phyloP scores from a whole-genome alignment of 371 early-diverging fungal species.

The Mucor lusitanicus region DNA sequence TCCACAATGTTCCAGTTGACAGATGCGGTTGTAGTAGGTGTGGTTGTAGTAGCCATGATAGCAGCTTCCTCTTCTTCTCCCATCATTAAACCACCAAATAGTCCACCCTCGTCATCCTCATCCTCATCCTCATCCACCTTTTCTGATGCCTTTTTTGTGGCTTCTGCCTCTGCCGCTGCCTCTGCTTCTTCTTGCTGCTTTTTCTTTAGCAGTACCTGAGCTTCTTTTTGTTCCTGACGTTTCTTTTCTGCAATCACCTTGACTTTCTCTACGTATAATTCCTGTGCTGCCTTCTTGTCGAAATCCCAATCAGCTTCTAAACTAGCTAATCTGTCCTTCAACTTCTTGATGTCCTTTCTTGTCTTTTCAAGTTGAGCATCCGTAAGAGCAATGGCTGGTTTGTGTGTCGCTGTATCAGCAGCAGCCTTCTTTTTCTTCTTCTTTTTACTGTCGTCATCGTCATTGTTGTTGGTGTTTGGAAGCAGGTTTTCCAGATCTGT shows the following conservation, averaged over 20 bases:
- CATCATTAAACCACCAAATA: conserved; percentile 29
- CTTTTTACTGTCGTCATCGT: background rate
- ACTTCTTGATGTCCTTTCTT: conserved; percentile 40
- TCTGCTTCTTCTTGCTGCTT: conserved; percentile 31
- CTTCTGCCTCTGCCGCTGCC: background rate
- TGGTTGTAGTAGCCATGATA: background rate
- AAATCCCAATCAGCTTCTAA: conserved; percentile 56
- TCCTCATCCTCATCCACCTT: conserved; percentile 27
- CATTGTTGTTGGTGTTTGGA: conserved; percentile 11
- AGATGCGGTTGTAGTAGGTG: background rate
- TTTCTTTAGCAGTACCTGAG: conserved; percentile 13
- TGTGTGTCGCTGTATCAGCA: background rate
- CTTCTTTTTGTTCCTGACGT: conserved; percentile 7
- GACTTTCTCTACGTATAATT: conserved; percentile 26
- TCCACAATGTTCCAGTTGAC: conserved; percentile 16
- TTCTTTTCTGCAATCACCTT: conserved; percentile 32
- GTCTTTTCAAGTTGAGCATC: conserved; percentile 19
- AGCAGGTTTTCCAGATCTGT: conserved; percentile 28
- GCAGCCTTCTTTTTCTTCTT: conserved; percentile 30
- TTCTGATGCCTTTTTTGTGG: conserved; percentile 11
- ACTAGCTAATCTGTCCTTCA: conserved; percentile 48
- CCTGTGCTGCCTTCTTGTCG: conserved; percentile 42
- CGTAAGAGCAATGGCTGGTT: background rate
- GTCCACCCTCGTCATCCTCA: conserved; percentile 14
- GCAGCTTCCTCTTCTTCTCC: conserved; percentile 11